Conservation (phyloP, 805 yeast species). For the Cyberlindnera nakhonratchasimensis region DNA sequence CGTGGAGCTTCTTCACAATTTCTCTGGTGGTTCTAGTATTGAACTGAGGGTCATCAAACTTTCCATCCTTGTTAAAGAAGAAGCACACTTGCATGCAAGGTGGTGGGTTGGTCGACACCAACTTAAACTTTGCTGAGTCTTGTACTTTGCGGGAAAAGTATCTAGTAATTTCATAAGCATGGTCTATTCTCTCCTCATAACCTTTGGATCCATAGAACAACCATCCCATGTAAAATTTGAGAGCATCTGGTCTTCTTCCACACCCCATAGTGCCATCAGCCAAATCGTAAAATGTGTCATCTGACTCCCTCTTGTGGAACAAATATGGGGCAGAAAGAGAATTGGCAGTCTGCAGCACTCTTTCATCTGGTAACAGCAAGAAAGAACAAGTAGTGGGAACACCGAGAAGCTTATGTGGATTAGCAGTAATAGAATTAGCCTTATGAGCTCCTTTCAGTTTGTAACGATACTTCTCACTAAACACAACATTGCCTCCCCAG, state of each 20-base stretch:
- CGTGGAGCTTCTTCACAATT: constrained; percentile 59
- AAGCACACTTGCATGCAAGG: constrained; percentile 85
- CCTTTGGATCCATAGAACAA: constrained; percentile 72
- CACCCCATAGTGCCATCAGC: constrained; percentile 94
- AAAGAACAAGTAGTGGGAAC: constrained; percentile 77
- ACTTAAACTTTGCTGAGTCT: constrained; percentile 38
- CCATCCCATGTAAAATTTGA: constrained; percentile 80
- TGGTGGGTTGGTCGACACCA: constrained; percentile 57
- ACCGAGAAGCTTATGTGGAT: constrained; percentile 89
- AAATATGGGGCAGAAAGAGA: constrained; percentile 77
- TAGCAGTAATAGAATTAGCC: constrained; percentile 75
- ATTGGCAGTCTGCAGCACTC: constrained; percentile 65
- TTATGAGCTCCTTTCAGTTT: constrained; percentile 56
- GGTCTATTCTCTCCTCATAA: constrained; percentile 62
- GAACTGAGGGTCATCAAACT: constrained; percentile 28
- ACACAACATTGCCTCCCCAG: constrained; percentile 86
- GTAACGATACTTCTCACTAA: constrained; percentile 45
- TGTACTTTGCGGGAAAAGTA: constrained; percentile 50
- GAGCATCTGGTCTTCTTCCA: constrained; percentile 80
- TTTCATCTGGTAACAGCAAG: constrained; percentile 64
- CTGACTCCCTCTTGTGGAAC: constrained; percentile 55
- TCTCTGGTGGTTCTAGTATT: constrained; percentile 57
- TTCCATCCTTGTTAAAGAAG: constrained; percentile 53
- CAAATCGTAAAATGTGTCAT: constrained; percentile 59
- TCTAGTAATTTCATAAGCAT: constrained; percentile 63